Evolutionary conservation across 768 basidiomycete genomes (phyloP), one percentile per base, ranked within the genome.

Genomic region (Calvatia gigantea): DNA sequence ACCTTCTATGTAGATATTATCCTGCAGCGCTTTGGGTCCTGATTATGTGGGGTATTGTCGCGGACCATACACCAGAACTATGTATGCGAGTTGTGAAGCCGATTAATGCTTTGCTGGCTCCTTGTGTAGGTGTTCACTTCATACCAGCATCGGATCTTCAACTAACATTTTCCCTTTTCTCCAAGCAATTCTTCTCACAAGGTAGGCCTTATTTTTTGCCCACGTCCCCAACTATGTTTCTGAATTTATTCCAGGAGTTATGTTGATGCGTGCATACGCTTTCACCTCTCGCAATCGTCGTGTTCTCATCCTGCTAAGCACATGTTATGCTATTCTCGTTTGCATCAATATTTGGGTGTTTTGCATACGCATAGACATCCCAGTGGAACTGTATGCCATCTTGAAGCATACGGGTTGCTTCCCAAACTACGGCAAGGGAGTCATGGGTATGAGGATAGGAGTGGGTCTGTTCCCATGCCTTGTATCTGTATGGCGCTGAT

Each of bases 181-280:
- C 29, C 15, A 56, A 77, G 75, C 74, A 76, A 74, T 62, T 75
- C 25, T 69, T 73, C 53, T 70, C 71, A 2, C 74, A 74, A 68
- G 74, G 75, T 73, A 52, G 15, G n/a, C 29, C 6, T 41, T 51
- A 25, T 28, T 29, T 45, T 15, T 29, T 32, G 4, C 31, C 17
- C 49, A 53, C 51, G 28, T 4, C 2, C 8, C 3, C 21, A 11
- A 9, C 23, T 1, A 9, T 11, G 25, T 46, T 37, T 31, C 15
- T 38, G 12, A 25, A 51, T 15, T 27, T 14, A 14, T 19, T 17
- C 2, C 50, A 76, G 76, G 64, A 43, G 75, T 78, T 25, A 75
- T 78, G 69, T 28, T 76, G 50, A 74, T 76, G 69, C 69, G 76
- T 29, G 73, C 75, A 15, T 74, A 74, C 49, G 76, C 73, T 6